Base-by-base conservation (phyloP, 768 basidiomycete genomes). In the Lenzites betulinus region DNA sequence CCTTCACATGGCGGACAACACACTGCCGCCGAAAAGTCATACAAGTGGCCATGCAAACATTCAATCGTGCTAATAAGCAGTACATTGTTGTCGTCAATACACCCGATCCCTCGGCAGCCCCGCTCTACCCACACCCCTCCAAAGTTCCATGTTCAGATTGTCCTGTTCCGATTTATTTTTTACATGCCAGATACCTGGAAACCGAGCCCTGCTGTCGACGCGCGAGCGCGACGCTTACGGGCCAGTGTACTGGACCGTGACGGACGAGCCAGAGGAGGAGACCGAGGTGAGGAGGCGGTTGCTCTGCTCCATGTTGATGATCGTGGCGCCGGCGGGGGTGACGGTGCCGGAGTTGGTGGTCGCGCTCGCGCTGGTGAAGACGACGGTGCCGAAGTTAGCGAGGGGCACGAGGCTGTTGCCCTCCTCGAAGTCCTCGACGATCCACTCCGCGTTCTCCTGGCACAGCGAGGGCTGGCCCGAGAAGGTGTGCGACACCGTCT, bases 381-480 rank as follows among this genome's bases (percentile, higher is more conserved):
- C 72, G 63, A 76, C 74, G 26, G 72, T 73, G 64, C 74, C 74
- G 46, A 73, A 77, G 73, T 76, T 72, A 43, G 76, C 72, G 56
- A 77, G 72, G 25, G 73, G 72, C n/a, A 77, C 76, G 58, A 69
- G 70, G 30, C 58, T 58, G 53, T 47, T 33, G 58, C 62, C 59
- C 56, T 60, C 55, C 62, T 65, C 58, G 65, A 61, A 70, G 66
- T 76, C 75, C 66, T 76, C 75, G 25, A 76, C 73, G 57, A 76
- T 75, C 75, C 75, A 76, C 66, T 76, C 74, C 8, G 74, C 75
- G 65, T 75, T 72, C 69, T 71, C 56, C 65, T 73, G 66, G 67
- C 74, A 75, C 48, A 75, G 70, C 26, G 70, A 57, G 49, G 60
- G 54, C 25, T 67, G 58, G 33, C 73, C 73, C 13, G 67, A 69